These are phyloP conservation scores for Cercospora brassicicola DNA, from an alignment of 2,329 filamentous ascomycete species.

Conservation along the genomic window DNA sequence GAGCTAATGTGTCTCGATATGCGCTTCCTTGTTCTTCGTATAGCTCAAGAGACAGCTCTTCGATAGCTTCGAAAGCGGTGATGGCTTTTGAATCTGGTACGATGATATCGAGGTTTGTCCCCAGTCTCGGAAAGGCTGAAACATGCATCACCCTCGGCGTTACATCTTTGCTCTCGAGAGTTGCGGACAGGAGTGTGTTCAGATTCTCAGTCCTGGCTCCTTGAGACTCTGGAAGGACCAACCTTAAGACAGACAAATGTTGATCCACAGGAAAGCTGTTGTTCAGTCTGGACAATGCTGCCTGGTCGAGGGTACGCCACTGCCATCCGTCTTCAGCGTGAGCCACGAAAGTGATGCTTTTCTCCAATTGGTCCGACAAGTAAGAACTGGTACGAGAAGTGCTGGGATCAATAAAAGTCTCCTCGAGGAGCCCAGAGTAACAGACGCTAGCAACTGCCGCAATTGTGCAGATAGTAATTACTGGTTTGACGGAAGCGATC, in stretches of 20 bases:
- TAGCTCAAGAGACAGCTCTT: neutral
- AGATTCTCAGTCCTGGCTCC: neutral
- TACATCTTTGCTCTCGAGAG: neutral
- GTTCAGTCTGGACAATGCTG: neutral
- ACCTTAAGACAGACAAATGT: neutral
- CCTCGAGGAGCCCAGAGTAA: neutral
- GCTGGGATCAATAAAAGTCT: neutral
- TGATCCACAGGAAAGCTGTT: neutral
- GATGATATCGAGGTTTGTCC: neutral
- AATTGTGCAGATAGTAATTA: neutral
- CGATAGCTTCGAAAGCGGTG: neutral
- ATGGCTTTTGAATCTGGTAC: neutral
- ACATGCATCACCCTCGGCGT: neutral
- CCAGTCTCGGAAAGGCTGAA: neutral
- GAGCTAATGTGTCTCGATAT: neutral
- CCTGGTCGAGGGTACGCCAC: neutral
- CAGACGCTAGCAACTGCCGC: neutral
- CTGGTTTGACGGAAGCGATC: neutral
- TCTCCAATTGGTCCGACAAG: neutral
- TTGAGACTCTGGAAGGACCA: neutral
- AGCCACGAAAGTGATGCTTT: neutral
- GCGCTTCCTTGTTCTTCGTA: neutral
- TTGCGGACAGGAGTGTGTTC: neutral
- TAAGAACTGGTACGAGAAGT: neutral
- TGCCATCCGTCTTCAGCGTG: neutral